Conservation (phyloP, 75 land plant species). For the Pinus tabuliformis region DNA sequence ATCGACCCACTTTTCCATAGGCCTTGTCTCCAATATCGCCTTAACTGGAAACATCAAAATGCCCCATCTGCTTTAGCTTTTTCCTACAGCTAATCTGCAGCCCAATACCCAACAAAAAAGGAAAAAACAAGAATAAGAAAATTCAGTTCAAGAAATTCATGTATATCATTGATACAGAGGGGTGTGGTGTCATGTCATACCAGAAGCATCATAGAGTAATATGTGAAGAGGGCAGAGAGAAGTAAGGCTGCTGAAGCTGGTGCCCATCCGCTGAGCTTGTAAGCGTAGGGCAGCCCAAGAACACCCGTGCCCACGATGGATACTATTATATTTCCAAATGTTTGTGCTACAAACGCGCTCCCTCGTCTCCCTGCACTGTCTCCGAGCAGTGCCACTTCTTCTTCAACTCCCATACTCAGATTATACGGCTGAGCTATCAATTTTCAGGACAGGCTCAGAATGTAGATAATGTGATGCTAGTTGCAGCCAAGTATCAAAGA, state of each 20-base stretch:
- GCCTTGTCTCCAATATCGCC: constrained; percentile 55
- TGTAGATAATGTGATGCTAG: no score
- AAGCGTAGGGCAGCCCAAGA: constrained; percentile 75
- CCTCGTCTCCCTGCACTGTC: constrained; percentile 3
- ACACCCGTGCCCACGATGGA: constrained; percentile 84
- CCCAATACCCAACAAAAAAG: constrained; percentile 43
- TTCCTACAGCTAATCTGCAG: constrained; percentile 22
- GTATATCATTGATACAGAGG: background rate
- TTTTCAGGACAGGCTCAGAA: no score
- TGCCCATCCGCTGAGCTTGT: constrained; percentile 60
- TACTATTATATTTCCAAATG: constrained; percentile 66
- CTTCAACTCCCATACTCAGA: no score
- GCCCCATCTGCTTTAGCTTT: constrained; percentile 7
- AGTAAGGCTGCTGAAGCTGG: constrained; percentile 38
- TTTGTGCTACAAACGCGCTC: constrained; percentile 37
- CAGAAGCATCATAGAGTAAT: constrained; percentile 73
- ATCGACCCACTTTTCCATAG: constrained; percentile 43
- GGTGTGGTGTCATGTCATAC: constrained; percentile 12
- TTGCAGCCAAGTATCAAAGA: no score
- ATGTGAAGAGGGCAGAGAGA: constrained; percentile 43
- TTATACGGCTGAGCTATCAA: no score
- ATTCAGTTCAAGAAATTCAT: background rate
- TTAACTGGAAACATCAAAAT: constrained; percentile 27
- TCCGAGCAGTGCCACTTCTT: no score
- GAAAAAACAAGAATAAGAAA: background rate